Percentiles rank a stretch among this genome's conserved stretches.
phyloP scores from a whole-genome alignment of 495 filamentous ascomycete species.

The Penicillium salamii region DNA sequence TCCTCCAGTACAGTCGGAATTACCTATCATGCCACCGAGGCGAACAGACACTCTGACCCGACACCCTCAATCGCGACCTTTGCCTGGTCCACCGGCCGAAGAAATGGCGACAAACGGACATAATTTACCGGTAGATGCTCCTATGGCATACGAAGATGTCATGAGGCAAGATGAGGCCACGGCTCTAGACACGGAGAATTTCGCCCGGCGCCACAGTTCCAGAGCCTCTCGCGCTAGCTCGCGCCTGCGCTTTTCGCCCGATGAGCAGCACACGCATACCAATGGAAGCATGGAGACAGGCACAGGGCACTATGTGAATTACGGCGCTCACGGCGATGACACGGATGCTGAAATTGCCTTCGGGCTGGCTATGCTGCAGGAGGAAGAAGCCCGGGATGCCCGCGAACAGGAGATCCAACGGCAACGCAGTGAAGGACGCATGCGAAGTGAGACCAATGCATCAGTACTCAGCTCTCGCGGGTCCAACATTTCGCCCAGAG shows the following conservation, averaged over 20 bases:
- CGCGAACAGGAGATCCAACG: slow-evolving; percentile 23
- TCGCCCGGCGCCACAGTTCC: slow-evolving; percentile 25
- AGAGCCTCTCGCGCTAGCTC: slow-evolving; percentile 21
- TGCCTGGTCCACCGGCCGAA: slow-evolving; percentile 57
- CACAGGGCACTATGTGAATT: slow-evolving; percentile 46
- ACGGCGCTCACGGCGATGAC: slow-evolving; percentile 62
- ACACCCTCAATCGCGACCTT: slow-evolving; percentile 58
- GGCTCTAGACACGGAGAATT: slow-evolving; percentile 33
- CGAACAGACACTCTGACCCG: slow-evolving; percentile 53
- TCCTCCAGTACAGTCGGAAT: slow-evolving; percentile 40
- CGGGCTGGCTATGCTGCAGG: slow-evolving; percentile 78
- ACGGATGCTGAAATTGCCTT: slow-evolving; percentile 91
- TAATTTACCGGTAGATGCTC: slow-evolving; percentile 5
- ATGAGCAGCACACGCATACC: slow-evolving; percentile 46
- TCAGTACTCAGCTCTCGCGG: slow-evolving; percentile 35
- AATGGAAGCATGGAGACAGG: slow-evolving; percentile 50
- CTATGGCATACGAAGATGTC: slow-evolving; percentile 39
- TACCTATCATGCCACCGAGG: slow-evolving; percentile 44
- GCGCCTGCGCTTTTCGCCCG: slow-evolving; percentile 29
- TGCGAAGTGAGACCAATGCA: slow-evolving; percentile 50
- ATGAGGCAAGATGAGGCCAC: slow-evolving; percentile 50
- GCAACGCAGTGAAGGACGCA: slow-evolving; percentile 39
- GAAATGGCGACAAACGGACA: slow-evolving; percentile 25
- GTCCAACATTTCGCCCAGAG: slow-evolving; percentile 20
- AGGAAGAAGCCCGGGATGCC: slow-evolving; percentile 58